A percentile compares a stretch with the other conserved stretches of the same genome.
Evolutionary conservation across 805 yeast genomes (phyloP).

Genomic region (Starmerella vaccinii): DNA sequence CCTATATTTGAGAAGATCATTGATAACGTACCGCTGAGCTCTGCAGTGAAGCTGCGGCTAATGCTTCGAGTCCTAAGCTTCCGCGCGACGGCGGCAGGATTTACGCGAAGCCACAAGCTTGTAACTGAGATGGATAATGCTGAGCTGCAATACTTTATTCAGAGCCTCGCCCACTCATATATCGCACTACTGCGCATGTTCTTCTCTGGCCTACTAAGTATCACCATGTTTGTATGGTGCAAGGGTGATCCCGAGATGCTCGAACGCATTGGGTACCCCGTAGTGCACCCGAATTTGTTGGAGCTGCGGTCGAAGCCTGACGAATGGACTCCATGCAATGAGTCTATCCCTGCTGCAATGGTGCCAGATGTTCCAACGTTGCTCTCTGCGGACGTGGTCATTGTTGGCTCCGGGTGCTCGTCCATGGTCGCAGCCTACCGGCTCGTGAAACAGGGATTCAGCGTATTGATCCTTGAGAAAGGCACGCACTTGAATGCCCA

Average conservation of each 20-base stretch:
- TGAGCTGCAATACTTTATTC: conserved; percentile 35
- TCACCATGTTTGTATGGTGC: conserved; percentile 19
- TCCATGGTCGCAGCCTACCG: conserved; percentile 46
- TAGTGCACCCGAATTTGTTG: conserved; percentile 13
- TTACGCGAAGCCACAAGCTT: conserved; percentile 23
- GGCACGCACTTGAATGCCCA: conserved; percentile 36
- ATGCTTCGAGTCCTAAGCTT: conserved; percentile 21
- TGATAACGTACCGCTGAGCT: neutral
- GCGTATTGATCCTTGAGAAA: conserved; percentile 42
- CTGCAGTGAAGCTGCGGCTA: conserved; percentile 15
- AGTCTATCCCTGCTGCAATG: neutral
- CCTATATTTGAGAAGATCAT: conserved; percentile 5
- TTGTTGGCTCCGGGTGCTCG: conserved; percentile 46
- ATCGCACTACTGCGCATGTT: conserved; percentile 33
- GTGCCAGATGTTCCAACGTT: conserved; percentile 10
- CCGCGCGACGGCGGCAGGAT: conserved; percentile 22
- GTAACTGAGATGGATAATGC: conserved; percentile 24
- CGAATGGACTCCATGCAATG: neutral
- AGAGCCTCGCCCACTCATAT: conserved; percentile 31
- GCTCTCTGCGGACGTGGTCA: conserved; percentile 33
- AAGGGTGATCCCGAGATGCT: conserved; percentile 4
- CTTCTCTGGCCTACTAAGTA: conserved; percentile 28
- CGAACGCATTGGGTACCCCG: conserved; percentile 11
- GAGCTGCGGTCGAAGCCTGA: neutral
- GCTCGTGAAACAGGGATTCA: conserved; percentile 37